phyloP scores from a whole-genome alignment of 345 rosid genomes.

The Gossypium mustelinum region DNA sequence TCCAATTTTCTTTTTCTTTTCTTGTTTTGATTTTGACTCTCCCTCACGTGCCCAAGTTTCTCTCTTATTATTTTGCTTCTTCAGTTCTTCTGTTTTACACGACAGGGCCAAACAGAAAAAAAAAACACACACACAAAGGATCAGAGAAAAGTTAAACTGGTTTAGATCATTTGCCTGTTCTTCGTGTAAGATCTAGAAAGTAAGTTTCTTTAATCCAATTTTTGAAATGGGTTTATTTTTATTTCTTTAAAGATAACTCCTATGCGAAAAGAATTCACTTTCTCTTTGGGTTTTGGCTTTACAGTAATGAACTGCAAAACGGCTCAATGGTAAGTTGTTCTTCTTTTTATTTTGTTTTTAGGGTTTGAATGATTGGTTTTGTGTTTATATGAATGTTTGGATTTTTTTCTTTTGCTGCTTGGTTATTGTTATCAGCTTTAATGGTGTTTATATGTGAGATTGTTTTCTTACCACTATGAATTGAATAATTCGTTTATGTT shows the following conservation, averaged over 20 bases:
- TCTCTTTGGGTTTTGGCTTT: not conserved
- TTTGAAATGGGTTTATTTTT: not conserved
- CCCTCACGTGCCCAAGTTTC: not conserved
- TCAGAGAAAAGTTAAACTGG: not conserved
- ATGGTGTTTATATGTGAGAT: not conserved
- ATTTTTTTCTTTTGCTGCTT: not conserved
- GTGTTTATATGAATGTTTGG: not conserved
- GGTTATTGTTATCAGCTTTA: not conserved
- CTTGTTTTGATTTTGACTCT: constrained; percentile 10
- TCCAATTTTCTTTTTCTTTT: not conserved
- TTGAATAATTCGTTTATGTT: not conserved
- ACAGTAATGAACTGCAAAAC: constrained; percentile 70
- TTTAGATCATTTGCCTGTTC: constrained; percentile 8
- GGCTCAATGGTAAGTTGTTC: constrained; percentile 66
- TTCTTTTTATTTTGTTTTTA: not conserved
- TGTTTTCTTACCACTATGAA: not conserved
- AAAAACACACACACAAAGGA: not conserved
- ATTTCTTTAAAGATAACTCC: not conserved
- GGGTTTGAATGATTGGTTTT: constrained; percentile 4
- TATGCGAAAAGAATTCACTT: not conserved
- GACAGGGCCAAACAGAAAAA: not conserved
- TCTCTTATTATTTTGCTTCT: not conserved
- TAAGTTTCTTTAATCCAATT: constrained; percentile 16
- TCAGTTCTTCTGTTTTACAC: not conserved
- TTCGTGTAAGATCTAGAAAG: constrained; percentile 31